Percentiles rank a stretch among this genome's conserved stretches.
phyloP scores from a whole-genome alignment of 2,329 filamentous ascomycete species.

The Hypoxylon sp. region DNA sequence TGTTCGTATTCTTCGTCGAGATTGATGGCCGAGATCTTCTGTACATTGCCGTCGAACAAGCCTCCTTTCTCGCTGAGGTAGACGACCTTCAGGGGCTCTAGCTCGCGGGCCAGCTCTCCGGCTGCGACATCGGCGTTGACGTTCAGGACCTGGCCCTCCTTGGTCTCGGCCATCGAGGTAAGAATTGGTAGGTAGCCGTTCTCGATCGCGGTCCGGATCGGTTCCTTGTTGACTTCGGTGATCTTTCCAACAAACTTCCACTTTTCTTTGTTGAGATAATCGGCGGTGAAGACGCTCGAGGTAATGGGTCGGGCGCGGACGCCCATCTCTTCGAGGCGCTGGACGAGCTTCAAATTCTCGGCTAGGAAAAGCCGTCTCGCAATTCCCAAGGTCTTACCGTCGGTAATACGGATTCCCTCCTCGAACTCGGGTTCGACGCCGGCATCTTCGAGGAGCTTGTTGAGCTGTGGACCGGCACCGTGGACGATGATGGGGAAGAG shows the following conservation, averaged over 20 bases:
- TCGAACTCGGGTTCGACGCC: conserved; percentile 96
- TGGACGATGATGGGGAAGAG: conserved; percentile 96
- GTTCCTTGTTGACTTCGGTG: conserved; percentile 86
- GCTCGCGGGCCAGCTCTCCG: conserved; percentile 84
- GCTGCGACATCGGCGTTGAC: conserved; percentile 98
- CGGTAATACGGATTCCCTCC: conserved; percentile 94
- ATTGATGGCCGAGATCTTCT: conserved; percentile 97
- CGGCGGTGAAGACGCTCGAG: conserved; percentile 87
- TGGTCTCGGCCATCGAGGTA: conserved; percentile 94
- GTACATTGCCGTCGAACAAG: conserved; percentile 88
- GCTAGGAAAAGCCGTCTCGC: conserved; percentile 92
- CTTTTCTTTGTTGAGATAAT: conserved; percentile 95
- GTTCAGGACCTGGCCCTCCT: conserved; percentile 91
- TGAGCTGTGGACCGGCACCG: conserved; percentile 93
- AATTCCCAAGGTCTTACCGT: conserved; percentile 91
- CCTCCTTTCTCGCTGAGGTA: conserved; percentile 99
- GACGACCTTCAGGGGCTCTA: conserved; percentile 96
- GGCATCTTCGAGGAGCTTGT: conserved; percentile 86
- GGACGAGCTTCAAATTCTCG: conserved; percentile 91
- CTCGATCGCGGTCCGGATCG: conserved; percentile 90
- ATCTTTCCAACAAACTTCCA: conserved; percentile 97
- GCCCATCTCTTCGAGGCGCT: conserved; percentile 88
- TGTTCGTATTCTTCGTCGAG: conserved; percentile 94
- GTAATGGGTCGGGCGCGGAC: conserved; percentile 89
- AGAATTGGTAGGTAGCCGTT: conserved; percentile 91